A percentile compares a stretch with the other conserved stretches of the same genome.
phyloP scores from a whole-genome alignment of 495 filamentous ascomycete species.

The Tuber calosporum region DNA sequence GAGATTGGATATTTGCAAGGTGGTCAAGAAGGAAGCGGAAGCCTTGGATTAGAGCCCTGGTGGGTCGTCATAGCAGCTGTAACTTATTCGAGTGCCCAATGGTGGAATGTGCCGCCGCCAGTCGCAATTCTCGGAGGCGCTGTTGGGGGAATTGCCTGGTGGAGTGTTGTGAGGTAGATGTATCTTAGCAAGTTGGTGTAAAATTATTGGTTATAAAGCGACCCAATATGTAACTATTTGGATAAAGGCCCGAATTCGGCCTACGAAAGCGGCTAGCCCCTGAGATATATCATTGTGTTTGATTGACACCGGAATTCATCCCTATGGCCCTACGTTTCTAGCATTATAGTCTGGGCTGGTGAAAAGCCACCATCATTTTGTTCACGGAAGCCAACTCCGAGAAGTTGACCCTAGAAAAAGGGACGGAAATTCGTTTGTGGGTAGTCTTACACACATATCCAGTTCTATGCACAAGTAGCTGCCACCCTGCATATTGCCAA shows the following conservation, averaged over 20 bases:
- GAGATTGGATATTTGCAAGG: slow-evolving; percentile 62
- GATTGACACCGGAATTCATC: not conserved
- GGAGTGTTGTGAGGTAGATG: slow-evolving; percentile 48
- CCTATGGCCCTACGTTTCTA: not conserved
- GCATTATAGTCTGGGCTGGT: not conserved
- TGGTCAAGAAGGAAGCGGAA: slow-evolving; percentile 49
- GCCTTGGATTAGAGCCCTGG: slow-evolving; percentile 63
- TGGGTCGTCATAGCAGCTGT: slow-evolving; percentile 63
- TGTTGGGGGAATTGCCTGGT: slow-evolving; percentile 58
- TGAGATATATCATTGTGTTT: not conserved
- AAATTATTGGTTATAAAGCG: not conserved
- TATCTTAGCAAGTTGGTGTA: not conserved
- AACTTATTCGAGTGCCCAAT: slow-evolving; percentile 56
- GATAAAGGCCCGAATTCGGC: not conserved
- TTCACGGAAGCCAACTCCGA: too few species aligned
- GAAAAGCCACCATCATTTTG: too few species aligned
- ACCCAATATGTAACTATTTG: not conserved
- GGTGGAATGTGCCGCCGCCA: slow-evolving; percentile 56
- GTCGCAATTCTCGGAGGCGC: slow-evolving; percentile 61
- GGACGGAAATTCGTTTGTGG: too few species aligned
- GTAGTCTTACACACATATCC: too few species aligned
- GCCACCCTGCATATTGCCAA: not conserved
- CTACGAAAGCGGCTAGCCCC: not conserved
- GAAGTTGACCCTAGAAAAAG: too few species aligned
- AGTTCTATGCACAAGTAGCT: too few species aligned